Evolutionary conservation across 2,329 filamentous ascomycete species (phyloP), one percentile per base, ranked within the genome.

Genomic region (Stylonectria norvegica): DNA sequence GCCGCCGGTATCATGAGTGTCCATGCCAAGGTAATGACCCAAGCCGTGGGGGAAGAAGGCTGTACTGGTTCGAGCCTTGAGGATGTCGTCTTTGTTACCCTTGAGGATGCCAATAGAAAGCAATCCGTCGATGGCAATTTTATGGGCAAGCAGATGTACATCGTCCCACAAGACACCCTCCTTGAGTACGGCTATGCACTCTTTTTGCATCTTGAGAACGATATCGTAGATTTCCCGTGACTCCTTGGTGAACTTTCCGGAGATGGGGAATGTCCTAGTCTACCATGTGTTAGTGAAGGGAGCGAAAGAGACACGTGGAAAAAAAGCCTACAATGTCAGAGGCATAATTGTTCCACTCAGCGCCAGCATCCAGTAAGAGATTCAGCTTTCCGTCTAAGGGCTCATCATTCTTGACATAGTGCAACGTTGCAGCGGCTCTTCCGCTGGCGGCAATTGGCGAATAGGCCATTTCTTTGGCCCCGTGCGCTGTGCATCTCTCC

Each of bases 31-130:
- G 61, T 95, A 91, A 65, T 96, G 90, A 0, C 90, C 90, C 1
- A 96, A 70, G 0, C 90, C 90, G 61, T 96, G 90, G 1, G 90
- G 90, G 59, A 95, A 87, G 70, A 96, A 96, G 2, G 89, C 90
- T 17, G 85, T 81, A 56, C 86, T 91, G n/a, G 89, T 87, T 40
- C 89, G 76, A 30, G 79, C 80, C 51, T 81, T 76, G 45, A 94
- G 78, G 17, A 96, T 86, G 53, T 89, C 89, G 14, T 83, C 76
- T 41, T 76, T 75, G 46, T 79, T 71, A 8, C 79, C 73, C 59
- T 77, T 77, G 27, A 96, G 67, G 33, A 97, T 84, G 2, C 89
- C 89, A 0, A 96, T 72, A 16, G 72, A 66, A 19, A 89, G 70
- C 4, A 97, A 71, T 1, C 89, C 90, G 12, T 86, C 78, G 49